Conservation (phyloP, 139 green algal species). For the Picochlorum sp. region DNA sequence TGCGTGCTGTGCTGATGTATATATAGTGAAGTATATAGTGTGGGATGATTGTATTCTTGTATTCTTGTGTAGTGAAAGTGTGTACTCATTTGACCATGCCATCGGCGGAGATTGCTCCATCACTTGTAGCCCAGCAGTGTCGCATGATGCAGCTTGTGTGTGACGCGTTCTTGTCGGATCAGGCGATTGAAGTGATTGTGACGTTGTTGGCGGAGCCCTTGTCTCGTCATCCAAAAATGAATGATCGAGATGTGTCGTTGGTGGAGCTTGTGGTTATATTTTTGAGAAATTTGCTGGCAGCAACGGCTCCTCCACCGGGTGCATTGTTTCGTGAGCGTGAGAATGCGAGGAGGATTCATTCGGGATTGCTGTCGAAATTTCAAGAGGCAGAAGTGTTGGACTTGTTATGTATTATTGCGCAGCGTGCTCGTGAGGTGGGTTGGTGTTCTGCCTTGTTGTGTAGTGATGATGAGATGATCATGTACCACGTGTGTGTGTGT, state of each 20-base stretch:
- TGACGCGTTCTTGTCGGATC: conserved; percentile 49
- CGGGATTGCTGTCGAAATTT: conserved; percentile 44
- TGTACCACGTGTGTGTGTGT: neutral
- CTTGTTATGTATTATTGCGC: conserved; percentile 56
- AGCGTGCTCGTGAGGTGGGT: conserved; percentile 28
- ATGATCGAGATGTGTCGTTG: conserved; percentile 44
- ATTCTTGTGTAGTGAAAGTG: conserved; percentile 76
- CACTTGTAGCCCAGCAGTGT: conserved; percentile 27
- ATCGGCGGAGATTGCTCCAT: conserved; percentile 28
- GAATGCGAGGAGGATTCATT: conserved; percentile 6
- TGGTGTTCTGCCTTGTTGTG: neutral
- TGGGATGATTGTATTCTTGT: neutral
- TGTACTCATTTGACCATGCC: conserved; percentile 86
- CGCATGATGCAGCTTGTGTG: conserved; percentile 53
- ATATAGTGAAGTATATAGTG: neutral
- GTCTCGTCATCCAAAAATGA: conserved; percentile 44
- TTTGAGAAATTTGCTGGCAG: conserved; percentile 72
- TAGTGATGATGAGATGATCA: neutral
- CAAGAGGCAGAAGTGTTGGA: conserved; percentile 58
- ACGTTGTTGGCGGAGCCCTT: conserved; percentile 62
- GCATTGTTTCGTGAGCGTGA: neutral
- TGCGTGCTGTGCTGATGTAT: neutral
- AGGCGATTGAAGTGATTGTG: conserved; percentile 56
- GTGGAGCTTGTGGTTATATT: conserved; percentile 85
- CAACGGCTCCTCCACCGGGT: conserved; percentile 38